Base-by-base conservation (phyloP, 257 asterid species). In the Mitragyna speciosa region DNA sequence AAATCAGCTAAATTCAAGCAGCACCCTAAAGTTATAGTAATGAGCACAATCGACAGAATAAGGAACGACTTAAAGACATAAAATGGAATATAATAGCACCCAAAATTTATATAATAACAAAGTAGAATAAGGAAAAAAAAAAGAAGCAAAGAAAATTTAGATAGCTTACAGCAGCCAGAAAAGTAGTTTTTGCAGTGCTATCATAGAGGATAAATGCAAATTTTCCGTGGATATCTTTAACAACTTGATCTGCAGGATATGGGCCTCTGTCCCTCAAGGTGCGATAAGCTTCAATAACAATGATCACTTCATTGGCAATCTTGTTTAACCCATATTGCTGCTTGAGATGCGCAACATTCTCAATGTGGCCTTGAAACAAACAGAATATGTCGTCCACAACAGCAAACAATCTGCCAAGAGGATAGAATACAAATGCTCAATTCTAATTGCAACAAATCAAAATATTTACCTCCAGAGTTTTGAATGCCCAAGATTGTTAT, bases 221-320 rank as follows among this genome's bases (percentile, higher is more conserved):
- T 76, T 91, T 96, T 82, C 99, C 99, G 33, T 86, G 88, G 72
- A 96, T 88, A 83, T 88, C 99, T 47, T 89, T 94, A 84, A 96
- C 97, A 65, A 96, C 98, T 82, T 96, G 99, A 82, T 90, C 94
- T 16, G 97, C 90, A 30, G 99, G 99, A 75, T 94, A 94, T 78
- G 98, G 99, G 75, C 99, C 99, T 85, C 99, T 83, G 76, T 96
- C 99, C 86, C 98, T 91, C 91, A 96, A 85, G 30, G 94, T 91
- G 81, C 99, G 79, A 87, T 91, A 96, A 66, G 99, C 99, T 83
- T 96, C 99, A 12, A 96, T 94, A 7, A 94, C 91, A 75, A 96
- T 91, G 85, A 87, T 92, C 56, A 89, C 97, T 87, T 96, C 99
- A 75, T 91, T 93, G 15, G 97, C 96, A 0, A 91, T 87, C 91